A percentile compares a stretch with the other conserved stretches of the same genome.
These are phyloP conservation scores for Astragalus glycyphyllos DNA, from an alignment of 306 rosid genomes.

Conservation along the genomic window DNA sequence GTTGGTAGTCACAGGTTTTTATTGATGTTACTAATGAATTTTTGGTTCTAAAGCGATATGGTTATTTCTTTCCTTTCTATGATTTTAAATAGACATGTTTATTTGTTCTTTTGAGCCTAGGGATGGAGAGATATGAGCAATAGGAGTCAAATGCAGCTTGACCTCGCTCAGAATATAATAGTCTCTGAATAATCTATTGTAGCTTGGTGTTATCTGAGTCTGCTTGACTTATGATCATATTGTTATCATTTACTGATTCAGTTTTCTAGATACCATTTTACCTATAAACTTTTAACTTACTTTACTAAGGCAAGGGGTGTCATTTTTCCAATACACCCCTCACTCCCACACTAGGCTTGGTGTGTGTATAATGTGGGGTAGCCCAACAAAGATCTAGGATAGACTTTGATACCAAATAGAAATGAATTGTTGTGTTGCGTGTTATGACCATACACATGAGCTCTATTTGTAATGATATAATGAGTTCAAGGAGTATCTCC, in stretches of 20 bases:
- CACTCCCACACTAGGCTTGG: too few species aligned
- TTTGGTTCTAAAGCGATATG: background rate
- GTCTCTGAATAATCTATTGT: background rate
- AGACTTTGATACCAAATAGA: too few species aligned
- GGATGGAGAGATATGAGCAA: background rate
- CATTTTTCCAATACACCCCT: too few species aligned
- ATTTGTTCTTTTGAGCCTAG: constrained; percentile 14
- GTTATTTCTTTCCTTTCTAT: background rate
- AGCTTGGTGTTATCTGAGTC: background rate
- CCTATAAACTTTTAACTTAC: background rate
- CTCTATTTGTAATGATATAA: too few species aligned
- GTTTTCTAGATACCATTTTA: constrained; percentile 8
- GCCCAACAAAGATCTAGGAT: too few species aligned
- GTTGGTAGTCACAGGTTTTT: background rate
- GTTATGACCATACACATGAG: too few species aligned
- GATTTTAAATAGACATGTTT: background rate
- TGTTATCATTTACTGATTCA: constrained; percentile 19
- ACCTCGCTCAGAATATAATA: background rate
- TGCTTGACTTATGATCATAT: constrained; percentile 21
- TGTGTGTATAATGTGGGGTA: too few species aligned
- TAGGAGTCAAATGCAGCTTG: background rate
- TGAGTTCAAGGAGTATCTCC: too few species aligned
- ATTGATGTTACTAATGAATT: background rate
- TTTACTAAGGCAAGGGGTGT: background rate
- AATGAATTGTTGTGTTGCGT: too few species aligned